phyloP scores from a whole-genome alignment of 2,329 filamentous ascomycete genomes.

The Monosporascus cannonballus region DNA sequence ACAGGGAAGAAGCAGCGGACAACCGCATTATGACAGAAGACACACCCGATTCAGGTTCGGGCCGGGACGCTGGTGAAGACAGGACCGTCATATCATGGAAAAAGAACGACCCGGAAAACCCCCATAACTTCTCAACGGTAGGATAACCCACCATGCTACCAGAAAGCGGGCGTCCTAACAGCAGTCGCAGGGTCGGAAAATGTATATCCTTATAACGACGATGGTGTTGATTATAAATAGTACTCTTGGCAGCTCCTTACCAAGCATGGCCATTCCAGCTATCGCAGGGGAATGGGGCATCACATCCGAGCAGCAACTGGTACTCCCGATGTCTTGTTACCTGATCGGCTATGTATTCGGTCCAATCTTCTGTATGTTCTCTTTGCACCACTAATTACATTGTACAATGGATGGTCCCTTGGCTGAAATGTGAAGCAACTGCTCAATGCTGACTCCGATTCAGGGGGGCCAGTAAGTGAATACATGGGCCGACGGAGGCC shows the following conservation, averaged over 20 bases:
- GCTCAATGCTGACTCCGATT: slow-evolving; percentile 33
- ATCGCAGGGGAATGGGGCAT: slow-evolving; percentile 54
- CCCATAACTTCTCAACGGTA: slow-evolving; percentile 44
- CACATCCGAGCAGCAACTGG: slow-evolving; percentile 36
- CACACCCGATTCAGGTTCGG: slow-evolving; percentile 6
- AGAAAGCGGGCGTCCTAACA: slow-evolving; percentile 1
- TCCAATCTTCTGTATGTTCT: slow-evolving; percentile 20
- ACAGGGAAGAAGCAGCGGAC: slow-evolving; percentile 36
- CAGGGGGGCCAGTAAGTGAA: slow-evolving; percentile 60
- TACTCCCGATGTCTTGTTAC: slow-evolving; percentile 58
- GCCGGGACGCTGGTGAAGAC: slow-evolving; percentile 14
- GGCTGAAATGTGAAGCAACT: not conserved
- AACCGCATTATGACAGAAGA: slow-evolving; percentile 19
- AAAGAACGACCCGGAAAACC: slow-evolving; percentile 43
- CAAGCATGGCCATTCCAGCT: slow-evolving; percentile 54
- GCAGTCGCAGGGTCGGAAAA: slow-evolving; percentile 43
- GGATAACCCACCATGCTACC: slow-evolving; percentile 1
- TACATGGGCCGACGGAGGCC: slow-evolving; percentile 52
- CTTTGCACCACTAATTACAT: not conserved
- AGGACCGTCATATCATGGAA: slow-evolving; percentile 39
- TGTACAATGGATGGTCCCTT: not conserved
- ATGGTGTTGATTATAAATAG: slow-evolving; percentile 60
- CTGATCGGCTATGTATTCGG: slow-evolving; percentile 59
- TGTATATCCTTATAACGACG: slow-evolving; percentile 45
- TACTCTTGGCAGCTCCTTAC: slow-evolving; percentile 59